phyloP scores from a whole-genome alignment of 306 rosid species.

The Dalbergia cultrata region DNA sequence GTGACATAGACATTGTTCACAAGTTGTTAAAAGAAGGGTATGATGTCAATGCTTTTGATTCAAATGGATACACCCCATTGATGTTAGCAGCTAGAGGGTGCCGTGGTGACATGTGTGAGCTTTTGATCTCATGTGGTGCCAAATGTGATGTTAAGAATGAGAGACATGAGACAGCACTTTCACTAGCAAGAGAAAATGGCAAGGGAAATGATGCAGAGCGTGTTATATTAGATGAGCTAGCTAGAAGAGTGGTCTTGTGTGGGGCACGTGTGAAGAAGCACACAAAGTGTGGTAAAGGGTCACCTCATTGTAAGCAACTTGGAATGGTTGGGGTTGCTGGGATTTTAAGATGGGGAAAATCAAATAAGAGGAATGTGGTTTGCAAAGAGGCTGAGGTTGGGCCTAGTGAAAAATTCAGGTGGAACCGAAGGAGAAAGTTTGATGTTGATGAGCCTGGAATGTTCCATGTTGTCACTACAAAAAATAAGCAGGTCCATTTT shows the following conservation, averaged over 20 bases:
- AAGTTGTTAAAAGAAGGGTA: conserved; percentile 46
- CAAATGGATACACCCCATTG: conserved; percentile 61
- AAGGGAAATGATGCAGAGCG: conserved; percentile 57
- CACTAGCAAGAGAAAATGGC: conserved; percentile 55
- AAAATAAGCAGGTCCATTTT: conserved; percentile 72
- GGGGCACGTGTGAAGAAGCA: conserved; percentile 67
- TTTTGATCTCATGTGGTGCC: conserved; percentile 66
- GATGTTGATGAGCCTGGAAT: conserved; percentile 63
- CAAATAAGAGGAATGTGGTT: conserved; percentile 63
- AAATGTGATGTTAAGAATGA: conserved; percentile 55
- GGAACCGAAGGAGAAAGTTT: conserved; percentile 62
- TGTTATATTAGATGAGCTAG: conserved; percentile 62
- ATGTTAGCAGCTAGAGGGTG: conserved; percentile 74
- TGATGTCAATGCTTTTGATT: conserved; percentile 58
- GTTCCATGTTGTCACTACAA: conserved; percentile 67
- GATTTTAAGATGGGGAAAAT: conserved; percentile 69
- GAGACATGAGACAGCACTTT: conserved; percentile 60
- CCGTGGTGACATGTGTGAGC: conserved; percentile 51
- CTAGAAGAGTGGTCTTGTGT: conserved; percentile 50
- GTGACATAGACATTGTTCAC: conserved; percentile 48
- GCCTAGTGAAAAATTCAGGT: conserved; percentile 58
- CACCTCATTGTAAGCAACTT: conserved; percentile 56
- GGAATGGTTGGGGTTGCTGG: conserved; percentile 59
- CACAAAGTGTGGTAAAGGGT: conserved; percentile 71
- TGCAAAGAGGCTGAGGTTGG: conserved; percentile 70